A percentile compares a stretch with the other conserved stretches of the same genome.
Conservation (phyloP, 345 rosid genomes). For the Eucalyptus pauciflora region DNA sequence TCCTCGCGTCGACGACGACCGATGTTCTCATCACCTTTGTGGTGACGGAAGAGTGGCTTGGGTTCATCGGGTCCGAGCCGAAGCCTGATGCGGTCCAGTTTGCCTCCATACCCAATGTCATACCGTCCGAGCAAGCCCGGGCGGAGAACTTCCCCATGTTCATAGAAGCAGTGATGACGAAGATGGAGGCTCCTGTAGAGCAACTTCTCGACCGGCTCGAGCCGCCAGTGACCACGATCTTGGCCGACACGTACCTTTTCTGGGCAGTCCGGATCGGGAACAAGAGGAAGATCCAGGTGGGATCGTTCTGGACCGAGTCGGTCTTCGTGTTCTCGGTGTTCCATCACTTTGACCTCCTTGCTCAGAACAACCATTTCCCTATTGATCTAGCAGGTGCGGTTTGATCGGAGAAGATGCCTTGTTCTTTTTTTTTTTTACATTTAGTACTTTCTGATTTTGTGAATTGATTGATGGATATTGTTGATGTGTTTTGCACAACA, state of each 20-base stretch:
- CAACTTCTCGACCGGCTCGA: neutral
- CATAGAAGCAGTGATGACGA: neutral
- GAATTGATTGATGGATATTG: neutral
- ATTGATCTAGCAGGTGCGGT: neutral
- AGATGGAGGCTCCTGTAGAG: constrained; percentile 3
- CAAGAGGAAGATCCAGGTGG: neutral
- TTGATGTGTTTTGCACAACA: neutral
- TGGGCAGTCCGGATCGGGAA: neutral
- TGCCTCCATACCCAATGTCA: constrained; percentile 5
- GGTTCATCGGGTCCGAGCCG: neutral
- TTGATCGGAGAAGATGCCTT: neutral
- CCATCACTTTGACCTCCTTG: neutral
- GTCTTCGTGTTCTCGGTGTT: neutral
- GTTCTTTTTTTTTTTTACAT: neutral
- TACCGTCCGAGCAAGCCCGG: constrained; percentile 5
- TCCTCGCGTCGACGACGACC: neutral
- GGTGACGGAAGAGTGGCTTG: neutral
- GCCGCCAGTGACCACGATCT: neutral
- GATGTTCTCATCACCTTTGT: neutral
- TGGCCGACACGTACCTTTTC: neutral
- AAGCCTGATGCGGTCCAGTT: neutral
- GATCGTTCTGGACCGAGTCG: neutral
- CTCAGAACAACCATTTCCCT: neutral
- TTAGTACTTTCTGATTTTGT: neutral
- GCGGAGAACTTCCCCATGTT: neutral